phyloP scores from a whole-genome alignment of 495 filamentous ascomycete genomes.

The Daldinia decipiens region DNA sequence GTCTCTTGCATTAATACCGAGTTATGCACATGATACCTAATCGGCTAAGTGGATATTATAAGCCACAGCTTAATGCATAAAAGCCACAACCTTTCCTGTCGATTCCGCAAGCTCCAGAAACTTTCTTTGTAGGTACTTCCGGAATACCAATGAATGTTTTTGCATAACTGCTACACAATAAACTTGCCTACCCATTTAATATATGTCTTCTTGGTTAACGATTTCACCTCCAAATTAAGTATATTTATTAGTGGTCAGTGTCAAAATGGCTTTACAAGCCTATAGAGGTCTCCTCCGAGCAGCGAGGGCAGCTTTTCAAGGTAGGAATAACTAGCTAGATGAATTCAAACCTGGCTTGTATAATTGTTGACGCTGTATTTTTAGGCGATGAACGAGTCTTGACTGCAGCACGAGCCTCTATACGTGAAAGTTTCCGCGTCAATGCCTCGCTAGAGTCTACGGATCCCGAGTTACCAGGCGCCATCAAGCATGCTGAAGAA shows the following conservation, averaged over 20 bases:
- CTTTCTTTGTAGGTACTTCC: not conserved
- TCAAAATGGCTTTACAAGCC: constrained; percentile 73
- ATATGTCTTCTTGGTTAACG: too few relatives aligned
- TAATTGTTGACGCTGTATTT: constrained; percentile 3
- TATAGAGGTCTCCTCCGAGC: constrained; percentile 88
- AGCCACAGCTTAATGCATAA: not conserved
- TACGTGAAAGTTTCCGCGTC: constrained; percentile 74
- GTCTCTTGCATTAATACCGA: constrained; percentile 46
- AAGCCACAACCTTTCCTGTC: not conserved
- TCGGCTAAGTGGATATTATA: too few relatives aligned
- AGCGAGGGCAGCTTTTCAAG: constrained; percentile 82
- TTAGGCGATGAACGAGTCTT: constrained; percentile 76
- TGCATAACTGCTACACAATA: not conserved
- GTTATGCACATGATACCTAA: not conserved
- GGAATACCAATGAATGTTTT: not conserved
- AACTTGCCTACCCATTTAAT: not conserved
- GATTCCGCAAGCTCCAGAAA: not conserved
- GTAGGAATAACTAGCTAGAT: constrained; percentile 55
- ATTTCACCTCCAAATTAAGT: not conserved
- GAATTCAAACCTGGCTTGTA: not conserved
- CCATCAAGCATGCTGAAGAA: constrained; percentile 81
- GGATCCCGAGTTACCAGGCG: constrained; percentile 58
- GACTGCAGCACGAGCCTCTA: constrained; percentile 72
- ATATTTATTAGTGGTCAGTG: not conserved
- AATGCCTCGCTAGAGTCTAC: constrained; percentile 67